These are phyloP conservation scores for Sordariomycetes sp. DNA, from an alignment of 2,329 filamentous ascomycete species.

Conservation along the genomic window DNA sequence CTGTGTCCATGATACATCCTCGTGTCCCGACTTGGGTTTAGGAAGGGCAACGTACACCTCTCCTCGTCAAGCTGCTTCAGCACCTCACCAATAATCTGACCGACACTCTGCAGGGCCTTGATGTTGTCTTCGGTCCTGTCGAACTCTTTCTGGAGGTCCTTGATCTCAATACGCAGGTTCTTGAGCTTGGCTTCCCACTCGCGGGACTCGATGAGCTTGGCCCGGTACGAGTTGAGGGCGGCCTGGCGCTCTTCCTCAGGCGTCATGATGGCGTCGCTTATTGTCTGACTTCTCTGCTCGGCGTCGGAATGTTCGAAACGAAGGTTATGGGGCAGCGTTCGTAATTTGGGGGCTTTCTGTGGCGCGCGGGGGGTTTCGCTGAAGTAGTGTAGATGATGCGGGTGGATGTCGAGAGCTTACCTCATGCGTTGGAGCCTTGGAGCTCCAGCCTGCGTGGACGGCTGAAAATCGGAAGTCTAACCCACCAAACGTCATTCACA, in stretches of 20 bases:
- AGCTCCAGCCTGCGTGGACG: slow-evolving; percentile 8
- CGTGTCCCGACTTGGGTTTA: too few relatives aligned
- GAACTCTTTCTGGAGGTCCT: slow-evolving; percentile 88
- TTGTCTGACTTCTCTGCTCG: too few relatives aligned
- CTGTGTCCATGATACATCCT: too few relatives aligned
- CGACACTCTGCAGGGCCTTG: slow-evolving; percentile 97
- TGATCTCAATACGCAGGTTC: slow-evolving; percentile 87
- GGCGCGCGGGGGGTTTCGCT: too few relatives aligned
- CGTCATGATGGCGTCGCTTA: slow-evolving; percentile 34
- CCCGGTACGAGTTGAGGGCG: slow-evolving; percentile 70
- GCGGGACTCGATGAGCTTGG: slow-evolving; percentile 82
- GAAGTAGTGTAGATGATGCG: too few relatives aligned
- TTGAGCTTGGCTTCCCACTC: slow-evolving; percentile 99
- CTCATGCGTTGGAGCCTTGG: slow-evolving; percentile 25
- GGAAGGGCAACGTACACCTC: slow-evolving; percentile 59
- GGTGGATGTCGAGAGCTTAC: slow-evolving; percentile 23
- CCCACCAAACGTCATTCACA: background rate
- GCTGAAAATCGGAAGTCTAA: slow-evolving; percentile 20
- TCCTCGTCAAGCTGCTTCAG: slow-evolving; percentile 98
- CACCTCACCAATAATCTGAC: slow-evolving; percentile 98
- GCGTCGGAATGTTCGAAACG: too few relatives aligned
- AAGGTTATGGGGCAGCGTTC: too few relatives aligned
- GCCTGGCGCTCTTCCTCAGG: slow-evolving; percentile 53
- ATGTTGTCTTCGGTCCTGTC: slow-evolving; percentile 98
- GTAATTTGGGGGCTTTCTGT: too few relatives aligned